Evolutionary conservation across 495 filamentous ascomycete species (phyloP), one percentile per base, ranked within the genome.

Genomic region (Aspergillus biplanus): DNA sequence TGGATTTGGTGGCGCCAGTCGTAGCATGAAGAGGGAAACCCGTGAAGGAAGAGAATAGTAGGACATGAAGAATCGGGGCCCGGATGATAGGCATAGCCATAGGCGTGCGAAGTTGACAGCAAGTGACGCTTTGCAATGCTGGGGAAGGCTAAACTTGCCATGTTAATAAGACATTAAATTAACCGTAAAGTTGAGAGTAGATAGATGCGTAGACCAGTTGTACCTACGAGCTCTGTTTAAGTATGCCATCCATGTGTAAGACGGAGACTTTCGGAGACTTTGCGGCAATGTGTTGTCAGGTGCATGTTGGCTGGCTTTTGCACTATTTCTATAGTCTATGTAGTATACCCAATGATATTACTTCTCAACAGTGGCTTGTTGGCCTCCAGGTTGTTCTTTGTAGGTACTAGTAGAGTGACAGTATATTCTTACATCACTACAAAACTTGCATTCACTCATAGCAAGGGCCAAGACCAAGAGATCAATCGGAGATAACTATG

Each of bases 1-100:
- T 61, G 15, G 34, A 84, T 71, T 59, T 82, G 76, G 55, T 78
- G 70, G 9, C 72, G 69, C 80, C 81, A 83, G 58, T 81, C 75
- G 49, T 76, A 75, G 52, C 69, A 72, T 33, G 77, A 76, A 31
- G 72, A 75, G 27, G 79, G 78, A 52, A 73, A 77, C 18, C 79
- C 79, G 62, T 80, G 79, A n/a, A 82, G 72, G 31, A 82, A 69
- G 33, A 80, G 71, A 37, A 82, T 69, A 1, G 75, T 78, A 6
- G 67, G 70, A 39, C 69, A 69, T 46, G 42, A 56, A 34, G 65
- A 55, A n/a, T 42, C 56, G 32, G 58, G 60, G 8, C 73, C 55
- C 11, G 72, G 69, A 5, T 73, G 62, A 35, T 63, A 54, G 5
- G 73, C 66, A 60, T 76, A 79, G 47, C 68, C 69, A 48, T 80